phyloP scores from a whole-genome alignment of 345 rosid species.

The Brassica incana region DNA sequence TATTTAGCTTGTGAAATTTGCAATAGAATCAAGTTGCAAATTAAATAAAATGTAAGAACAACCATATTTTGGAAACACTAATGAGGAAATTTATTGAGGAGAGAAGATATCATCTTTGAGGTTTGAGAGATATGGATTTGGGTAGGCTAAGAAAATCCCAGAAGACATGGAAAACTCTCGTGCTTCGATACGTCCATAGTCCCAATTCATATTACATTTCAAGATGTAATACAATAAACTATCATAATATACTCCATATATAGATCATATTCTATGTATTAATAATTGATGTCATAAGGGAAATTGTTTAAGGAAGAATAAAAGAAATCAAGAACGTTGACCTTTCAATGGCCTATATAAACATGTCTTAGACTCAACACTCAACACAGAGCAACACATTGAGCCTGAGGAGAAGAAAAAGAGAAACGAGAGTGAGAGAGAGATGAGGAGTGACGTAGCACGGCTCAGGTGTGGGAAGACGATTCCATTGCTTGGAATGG shows the following conservation, averaged over 20 bases:
- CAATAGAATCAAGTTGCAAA: slow-evolving; percentile 28
- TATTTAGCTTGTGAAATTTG: slow-evolving; percentile 3
- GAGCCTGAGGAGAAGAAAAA: neutral
- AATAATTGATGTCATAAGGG: slow-evolving; percentile 32
- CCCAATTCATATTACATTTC: slow-evolving; percentile 15
- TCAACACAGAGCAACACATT: neutral
- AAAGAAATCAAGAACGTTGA: slow-evolving; percentile 48
- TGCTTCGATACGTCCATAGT: slow-evolving; percentile 44
- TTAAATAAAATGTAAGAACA: slow-evolving; percentile 12
- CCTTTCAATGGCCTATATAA: slow-evolving; percentile 39
- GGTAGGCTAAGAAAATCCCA: slow-evolving; percentile 64
- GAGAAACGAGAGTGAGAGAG: neutral
- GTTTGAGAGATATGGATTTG: slow-evolving; percentile 40
- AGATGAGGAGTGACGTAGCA: slow-evolving; percentile 51
- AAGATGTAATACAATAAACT: neutral
- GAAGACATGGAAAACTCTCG: slow-evolving; percentile 76
- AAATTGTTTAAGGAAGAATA: slow-evolving; percentile 17
- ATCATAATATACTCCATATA: slow-evolving; percentile 9
- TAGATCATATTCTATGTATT: slow-evolving; percentile 8
- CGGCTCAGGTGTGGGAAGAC: slow-evolving; percentile 61
- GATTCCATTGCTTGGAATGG: slow-evolving; percentile 73
- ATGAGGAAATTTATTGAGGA: slow-evolving; percentile 35
- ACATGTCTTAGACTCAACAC: slow-evolving; percentile 30
- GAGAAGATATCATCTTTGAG: slow-evolving; percentile 39
- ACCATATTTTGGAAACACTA: slow-evolving; percentile 31